phyloP scores from a whole-genome alignment of 2,329 filamentous ascomycete species.

The Phialocephala sp. region DNA sequence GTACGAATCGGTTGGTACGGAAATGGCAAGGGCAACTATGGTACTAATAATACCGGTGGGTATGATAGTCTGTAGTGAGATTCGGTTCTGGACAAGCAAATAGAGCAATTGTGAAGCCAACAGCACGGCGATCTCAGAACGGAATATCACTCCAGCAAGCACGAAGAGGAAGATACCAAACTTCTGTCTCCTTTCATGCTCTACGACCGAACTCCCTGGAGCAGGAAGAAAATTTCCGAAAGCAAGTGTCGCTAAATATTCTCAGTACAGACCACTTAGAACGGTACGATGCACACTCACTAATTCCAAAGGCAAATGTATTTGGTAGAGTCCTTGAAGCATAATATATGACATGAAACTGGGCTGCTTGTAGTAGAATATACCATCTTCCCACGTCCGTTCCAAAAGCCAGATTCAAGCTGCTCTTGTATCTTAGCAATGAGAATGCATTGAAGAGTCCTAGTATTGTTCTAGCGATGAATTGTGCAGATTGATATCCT shows the following conservation, averaged over 20 bases:
- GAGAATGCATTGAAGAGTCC: slow-evolving; percentile 76
- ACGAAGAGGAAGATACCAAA: slow-evolving; percentile 78
- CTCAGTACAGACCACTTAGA: slow-evolving; percentile 20
- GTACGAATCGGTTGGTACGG: slow-evolving; percentile 83
- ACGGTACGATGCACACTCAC: slow-evolving; percentile 54
- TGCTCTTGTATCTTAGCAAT: slow-evolving; percentile 68
- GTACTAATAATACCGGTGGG: slow-evolving; percentile 70
- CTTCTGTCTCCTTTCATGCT: slow-evolving; percentile 56
- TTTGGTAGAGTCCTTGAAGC: slow-evolving; percentile 91
- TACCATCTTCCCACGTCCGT: slow-evolving; percentile 77
- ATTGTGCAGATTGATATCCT: slow-evolving; percentile 60
- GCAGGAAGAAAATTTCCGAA: slow-evolving; percentile 50
- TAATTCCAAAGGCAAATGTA: slow-evolving; percentile 91
- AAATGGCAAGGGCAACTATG: slow-evolving; percentile 68
- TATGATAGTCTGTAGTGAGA: slow-evolving; percentile 63
- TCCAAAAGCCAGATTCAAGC: slow-evolving; percentile 72
- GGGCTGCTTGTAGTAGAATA: slow-evolving; percentile 74
- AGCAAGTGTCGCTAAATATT: slow-evolving; percentile 66
- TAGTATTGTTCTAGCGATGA: slow-evolving; percentile 75
- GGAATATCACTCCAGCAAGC: slow-evolving; percentile 82
- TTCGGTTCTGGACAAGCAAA: slow-evolving; percentile 61
- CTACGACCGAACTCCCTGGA: slow-evolving; percentile 47
- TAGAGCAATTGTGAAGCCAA: slow-evolving; percentile 71
- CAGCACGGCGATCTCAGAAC: slow-evolving; percentile 85
- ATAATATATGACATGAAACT: slow-evolving; percentile 95